Conservation (phyloP, 1,139 yeast species). For the Blastobotrys persicus region DNA sequence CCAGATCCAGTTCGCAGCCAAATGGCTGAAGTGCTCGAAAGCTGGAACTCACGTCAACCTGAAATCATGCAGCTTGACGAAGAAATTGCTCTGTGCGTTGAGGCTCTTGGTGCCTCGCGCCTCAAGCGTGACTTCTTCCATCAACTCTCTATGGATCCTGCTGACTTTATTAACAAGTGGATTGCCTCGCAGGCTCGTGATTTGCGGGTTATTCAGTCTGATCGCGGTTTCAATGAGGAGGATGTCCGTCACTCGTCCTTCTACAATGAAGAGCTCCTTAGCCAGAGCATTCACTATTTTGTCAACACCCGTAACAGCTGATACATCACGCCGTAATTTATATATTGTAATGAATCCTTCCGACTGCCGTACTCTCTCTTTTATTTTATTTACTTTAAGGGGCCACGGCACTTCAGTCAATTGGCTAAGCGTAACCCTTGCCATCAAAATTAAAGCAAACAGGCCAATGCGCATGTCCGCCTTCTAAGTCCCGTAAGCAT, state of each 20-base stretch:
- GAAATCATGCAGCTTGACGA: slow-evolving; percentile 57
- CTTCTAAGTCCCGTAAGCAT: too few species aligned
- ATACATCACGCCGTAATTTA: slow-evolving; percentile 5
- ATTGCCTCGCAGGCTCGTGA: slow-evolving; percentile 72
- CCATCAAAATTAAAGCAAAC: too few species aligned
- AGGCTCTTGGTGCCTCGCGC: slow-evolving; percentile 62
- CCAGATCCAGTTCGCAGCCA: slow-evolving; percentile 55
- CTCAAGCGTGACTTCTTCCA: slow-evolving; percentile 70
- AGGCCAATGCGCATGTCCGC: too few species aligned
- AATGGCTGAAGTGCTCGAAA: slow-evolving; percentile 41
- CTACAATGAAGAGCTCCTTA: slow-evolving; percentile 71
- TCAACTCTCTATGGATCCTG: slow-evolving; percentile 73
- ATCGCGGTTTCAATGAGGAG: slow-evolving; percentile 89
- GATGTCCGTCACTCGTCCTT: slow-evolving; percentile 78
- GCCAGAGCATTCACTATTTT: slow-evolving; percentile 73
- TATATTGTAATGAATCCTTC: background rate
- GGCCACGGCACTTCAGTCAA: too few species aligned
- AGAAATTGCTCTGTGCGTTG: slow-evolving; percentile 60
- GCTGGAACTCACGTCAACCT: slow-evolving; percentile 48
- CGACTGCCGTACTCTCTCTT: too few species aligned
- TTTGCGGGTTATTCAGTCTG: slow-evolving; percentile 73
- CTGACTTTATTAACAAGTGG: slow-evolving; percentile 69
- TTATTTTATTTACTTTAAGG: too few species aligned
- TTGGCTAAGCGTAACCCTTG: too few species aligned
- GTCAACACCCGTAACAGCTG: slow-evolving; percentile 42